phyloP scores from a whole-genome alignment of 129 eudicot species.

The Sambucus nigra region DNA sequence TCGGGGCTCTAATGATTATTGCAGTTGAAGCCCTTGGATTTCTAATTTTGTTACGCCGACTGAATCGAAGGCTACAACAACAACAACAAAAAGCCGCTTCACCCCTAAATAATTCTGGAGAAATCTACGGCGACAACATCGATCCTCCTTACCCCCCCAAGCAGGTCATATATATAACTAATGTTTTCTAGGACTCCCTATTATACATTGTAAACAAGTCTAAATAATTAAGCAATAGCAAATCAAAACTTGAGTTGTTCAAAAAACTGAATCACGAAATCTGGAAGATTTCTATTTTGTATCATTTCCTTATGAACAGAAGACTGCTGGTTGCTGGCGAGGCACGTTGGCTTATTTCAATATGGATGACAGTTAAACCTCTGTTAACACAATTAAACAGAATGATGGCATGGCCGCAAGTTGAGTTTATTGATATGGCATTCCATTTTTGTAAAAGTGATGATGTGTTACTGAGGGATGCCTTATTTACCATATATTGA shows the following conservation, averaged over 20 bases:
- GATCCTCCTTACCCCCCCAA: slow-evolving; percentile 30
- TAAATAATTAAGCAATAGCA: no score
- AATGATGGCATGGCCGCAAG: no score
- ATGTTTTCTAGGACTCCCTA: not conserved
- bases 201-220: no score
- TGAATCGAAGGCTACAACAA: slow-evolving; percentile 24
- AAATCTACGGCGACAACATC: slow-evolving; percentile 16
- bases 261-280: not conserved
- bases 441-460: no score
- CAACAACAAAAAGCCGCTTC: slow-evolving; percentile 17
- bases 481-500: no score
- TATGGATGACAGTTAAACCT: no score
- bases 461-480: no score
- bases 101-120: not conserved
- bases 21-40: slow-evolving; percentile 42
- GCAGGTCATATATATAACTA: slow-evolving; percentile 26
- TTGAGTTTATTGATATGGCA: no score
- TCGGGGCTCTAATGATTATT: slow-evolving; percentile 51
- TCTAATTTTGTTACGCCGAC: slow-evolving; percentile 26
- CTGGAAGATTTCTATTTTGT: not conserved
- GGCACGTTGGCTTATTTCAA: no score
- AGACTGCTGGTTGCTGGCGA: no score
- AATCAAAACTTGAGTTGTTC: not conserved
- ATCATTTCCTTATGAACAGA: not conserved
- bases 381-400: no score